Evolutionary conservation across 345 rosid genomes (phyloP).

Genomic region (Pistacia integerrima): DNA sequence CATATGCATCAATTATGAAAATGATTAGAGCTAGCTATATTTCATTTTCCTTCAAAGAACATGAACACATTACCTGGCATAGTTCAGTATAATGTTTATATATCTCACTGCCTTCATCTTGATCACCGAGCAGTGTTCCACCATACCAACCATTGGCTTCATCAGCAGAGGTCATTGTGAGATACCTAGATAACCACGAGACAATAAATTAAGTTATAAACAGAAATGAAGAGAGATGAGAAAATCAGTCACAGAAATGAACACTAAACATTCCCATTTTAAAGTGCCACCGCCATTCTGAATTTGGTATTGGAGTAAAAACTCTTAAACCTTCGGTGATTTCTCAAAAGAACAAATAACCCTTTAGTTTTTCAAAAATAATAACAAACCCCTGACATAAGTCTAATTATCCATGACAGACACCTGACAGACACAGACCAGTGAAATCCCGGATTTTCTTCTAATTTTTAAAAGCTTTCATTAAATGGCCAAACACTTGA

Average conservation of each 20-base stretch:
- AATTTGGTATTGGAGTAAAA: too few species aligned
- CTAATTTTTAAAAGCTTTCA: too few species aligned
- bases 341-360: too few species aligned
- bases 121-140: slow-evolving; percentile 88
- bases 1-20: not conserved
- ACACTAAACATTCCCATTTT: not conserved
- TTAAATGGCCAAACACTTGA: too few species aligned
- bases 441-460: too few species aligned
- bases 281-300: not conserved
- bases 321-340: too few species aligned
- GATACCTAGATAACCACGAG: slow-evolving; percentile 50
- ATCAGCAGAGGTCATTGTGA: slow-evolving; percentile 56
- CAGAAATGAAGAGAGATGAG: not conserved
- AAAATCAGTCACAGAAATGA: not conserved
- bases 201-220: not conserved
- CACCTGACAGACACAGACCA: too few species aligned
- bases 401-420: too few species aligned
- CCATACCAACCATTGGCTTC: slow-evolving; percentile 91
- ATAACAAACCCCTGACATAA: too few species aligned
- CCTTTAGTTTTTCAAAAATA: too few species aligned
- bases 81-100: slow-evolving; percentile 84
- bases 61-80: slow-evolving; percentile 70
- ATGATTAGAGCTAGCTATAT: not conserved
- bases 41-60: not conserved
- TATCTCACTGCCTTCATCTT: slow-evolving; percentile 80